A percentile compares a stretch with the other conserved stretches of the same genome.
These are phyloP conservation scores for Thraustochytrium striatum DNA, from an alignment of 352 stramenopile species.

Conservation along the genomic window DNA sequence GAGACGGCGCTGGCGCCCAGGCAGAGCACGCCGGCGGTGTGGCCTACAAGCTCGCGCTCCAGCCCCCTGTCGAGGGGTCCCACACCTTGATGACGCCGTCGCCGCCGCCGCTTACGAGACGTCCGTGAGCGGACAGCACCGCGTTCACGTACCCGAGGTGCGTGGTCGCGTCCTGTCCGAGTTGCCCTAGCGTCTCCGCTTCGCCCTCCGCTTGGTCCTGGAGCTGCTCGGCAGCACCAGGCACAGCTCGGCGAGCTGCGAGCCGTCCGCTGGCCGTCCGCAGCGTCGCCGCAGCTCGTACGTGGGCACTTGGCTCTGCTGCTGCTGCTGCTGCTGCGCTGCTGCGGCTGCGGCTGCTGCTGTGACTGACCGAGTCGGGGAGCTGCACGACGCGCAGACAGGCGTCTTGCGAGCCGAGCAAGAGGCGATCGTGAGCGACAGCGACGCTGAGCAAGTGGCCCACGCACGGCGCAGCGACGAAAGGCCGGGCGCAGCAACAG, in stretches of 20 bases:
- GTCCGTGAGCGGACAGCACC: neutral
- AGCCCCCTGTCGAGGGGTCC: neutral
- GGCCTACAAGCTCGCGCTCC: conserved; percentile 1
- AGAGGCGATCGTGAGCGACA: neutral
- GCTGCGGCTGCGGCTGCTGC: neutral
- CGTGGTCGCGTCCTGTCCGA: neutral
- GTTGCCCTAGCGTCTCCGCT: neutral
- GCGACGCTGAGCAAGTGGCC: conserved; percentile 24
- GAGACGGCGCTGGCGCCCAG: conserved; percentile 26
- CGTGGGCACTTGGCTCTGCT: neutral
- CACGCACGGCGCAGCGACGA: neutral
- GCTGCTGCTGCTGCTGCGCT: neutral
- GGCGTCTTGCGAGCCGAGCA: conserved; percentile 15
- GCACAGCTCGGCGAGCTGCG: too few relatives aligned
- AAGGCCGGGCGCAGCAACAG: neutral
- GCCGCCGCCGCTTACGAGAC: conserved; percentile 19
- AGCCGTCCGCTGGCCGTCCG: too few relatives aligned
- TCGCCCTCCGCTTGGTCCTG: neutral
- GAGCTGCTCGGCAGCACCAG: neutral
- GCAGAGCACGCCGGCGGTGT: conserved; percentile 10
- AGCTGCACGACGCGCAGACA: conserved; percentile 8
- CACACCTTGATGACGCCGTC: conserved; percentile 50
- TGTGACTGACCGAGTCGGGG: neutral
- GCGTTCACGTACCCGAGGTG: conserved; percentile 33
- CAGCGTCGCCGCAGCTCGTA: too few relatives aligned